Conservation (phyloP, 495 filamentous ascomycete genomes). For the Aspergillus cristatus region DNA sequence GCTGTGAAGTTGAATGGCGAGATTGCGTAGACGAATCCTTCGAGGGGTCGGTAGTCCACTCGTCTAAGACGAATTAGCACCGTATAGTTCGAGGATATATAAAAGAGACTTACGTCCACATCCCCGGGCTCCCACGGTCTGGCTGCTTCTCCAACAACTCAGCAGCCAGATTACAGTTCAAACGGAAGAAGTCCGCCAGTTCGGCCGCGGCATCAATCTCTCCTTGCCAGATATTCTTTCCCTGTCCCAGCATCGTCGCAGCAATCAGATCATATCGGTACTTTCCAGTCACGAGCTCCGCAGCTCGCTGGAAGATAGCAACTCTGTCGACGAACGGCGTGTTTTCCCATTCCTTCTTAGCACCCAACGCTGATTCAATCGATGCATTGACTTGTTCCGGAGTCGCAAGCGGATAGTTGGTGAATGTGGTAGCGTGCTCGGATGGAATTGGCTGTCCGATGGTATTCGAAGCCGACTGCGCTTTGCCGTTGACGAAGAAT, state of each 20-base stretch:
- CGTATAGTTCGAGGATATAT: background rate
- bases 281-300: conserved; percentile 77
- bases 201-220: conserved; percentile 95
- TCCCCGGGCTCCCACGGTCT: conserved; percentile 41
- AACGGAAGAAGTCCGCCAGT: conserved; percentile 79
- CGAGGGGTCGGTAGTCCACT: conserved; percentile 71
- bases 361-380: conserved; percentile 71
- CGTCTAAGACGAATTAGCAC: conserved; percentile 29
- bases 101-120: conserved; percentile 55
- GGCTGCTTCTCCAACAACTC: conserved; percentile 70
- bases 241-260: conserved; percentile 89
- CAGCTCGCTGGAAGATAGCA: conserved; percentile 87
- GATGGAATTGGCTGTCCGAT: conserved; percentile 61
- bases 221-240: conserved; percentile 95
- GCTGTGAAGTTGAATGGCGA: conserved; percentile 89
- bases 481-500: conserved; percentile 48
- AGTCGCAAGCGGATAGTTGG: conserved; percentile 65
- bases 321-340: conserved; percentile 83
- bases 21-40: conserved; percentile 82
- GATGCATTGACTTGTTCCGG: conserved; percentile 60
- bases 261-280: conserved; percentile 93
- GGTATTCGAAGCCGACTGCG: conserved; percentile 25
- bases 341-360: conserved; percentile 73
- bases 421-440: conserved; percentile 57
- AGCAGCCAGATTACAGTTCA: conserved; percentile 69